Evolutionary conservation across 2,329 filamentous ascomycete genomes (phyloP).

Genomic region (Phoma herbarum): DNA sequence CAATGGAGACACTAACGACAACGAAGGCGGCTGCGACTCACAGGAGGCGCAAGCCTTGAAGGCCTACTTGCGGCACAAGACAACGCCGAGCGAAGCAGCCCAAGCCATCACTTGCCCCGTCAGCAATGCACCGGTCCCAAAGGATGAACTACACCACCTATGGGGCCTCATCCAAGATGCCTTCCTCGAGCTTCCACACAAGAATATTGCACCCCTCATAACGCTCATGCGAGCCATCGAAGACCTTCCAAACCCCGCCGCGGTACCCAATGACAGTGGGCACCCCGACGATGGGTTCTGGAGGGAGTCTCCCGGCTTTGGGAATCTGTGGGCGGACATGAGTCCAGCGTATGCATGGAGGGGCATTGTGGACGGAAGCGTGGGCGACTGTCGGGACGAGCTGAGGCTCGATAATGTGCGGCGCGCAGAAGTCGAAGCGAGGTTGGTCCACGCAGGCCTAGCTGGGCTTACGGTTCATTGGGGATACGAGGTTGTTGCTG

Average conservation of each 20-base stretch:
- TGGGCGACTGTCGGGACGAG: neutral
- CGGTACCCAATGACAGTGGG: neutral
- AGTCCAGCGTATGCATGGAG: slow-evolving; percentile 10
- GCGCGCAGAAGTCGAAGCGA: slow-evolving; percentile 18
- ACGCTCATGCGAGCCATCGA: slow-evolving; percentile 16
- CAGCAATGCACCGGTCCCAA: neutral
- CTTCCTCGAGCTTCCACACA: slow-evolving; percentile 12
- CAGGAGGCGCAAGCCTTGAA: slow-evolving; percentile 20
- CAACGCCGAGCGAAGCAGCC: slow-evolving; percentile 15
- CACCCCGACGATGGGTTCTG: slow-evolving; percentile 1
- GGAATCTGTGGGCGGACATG: slow-evolving; percentile 16
- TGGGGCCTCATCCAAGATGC: slow-evolving; percentile 15
- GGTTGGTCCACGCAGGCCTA: slow-evolving; percentile 2
- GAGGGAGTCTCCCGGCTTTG: slow-evolving; percentile 13
- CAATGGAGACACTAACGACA: slow-evolving; percentile 11
- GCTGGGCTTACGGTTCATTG: slow-evolving; percentile 15
- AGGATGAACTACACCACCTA: slow-evolving; percentile 4
- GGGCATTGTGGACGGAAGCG: neutral
- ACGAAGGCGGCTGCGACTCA: slow-evolving; percentile 20
- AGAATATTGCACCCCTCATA: slow-evolving; percentile 1
- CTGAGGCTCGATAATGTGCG: neutral
- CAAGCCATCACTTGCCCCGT: slow-evolving; percentile 18
- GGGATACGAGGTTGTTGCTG: slow-evolving; percentile 17
- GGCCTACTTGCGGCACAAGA: slow-evolving; percentile 16
- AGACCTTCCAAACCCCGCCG: slow-evolving; percentile 5